These are phyloP conservation scores for Suillus fuscotomentosus DNA, from an alignment of 768 basidiomycete species.

Conservation along the genomic window DNA sequence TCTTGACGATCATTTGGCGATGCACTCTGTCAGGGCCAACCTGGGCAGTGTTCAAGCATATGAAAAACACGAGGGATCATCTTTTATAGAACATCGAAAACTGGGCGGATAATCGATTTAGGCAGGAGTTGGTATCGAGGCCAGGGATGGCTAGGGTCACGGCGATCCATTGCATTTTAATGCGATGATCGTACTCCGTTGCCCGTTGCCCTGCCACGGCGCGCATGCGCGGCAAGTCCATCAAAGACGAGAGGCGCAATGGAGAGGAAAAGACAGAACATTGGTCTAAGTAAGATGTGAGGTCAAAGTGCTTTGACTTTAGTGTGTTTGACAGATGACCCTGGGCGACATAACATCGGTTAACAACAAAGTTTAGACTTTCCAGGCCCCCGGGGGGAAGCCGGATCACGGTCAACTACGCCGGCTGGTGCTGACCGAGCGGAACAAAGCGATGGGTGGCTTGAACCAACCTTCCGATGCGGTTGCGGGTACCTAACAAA, in stretches of 20 bases:
- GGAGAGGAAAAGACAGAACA: too few species aligned
- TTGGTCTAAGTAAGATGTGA: too few species aligned
- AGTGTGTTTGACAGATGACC: not conserved
- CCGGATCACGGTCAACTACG: not conserved
- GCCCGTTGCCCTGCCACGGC: not conserved
- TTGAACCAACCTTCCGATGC: not conserved
- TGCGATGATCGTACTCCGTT: not conserved
- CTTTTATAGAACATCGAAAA: not conserved
- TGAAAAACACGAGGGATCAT: slow-evolving; percentile 3
- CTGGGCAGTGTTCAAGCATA: not conserved
- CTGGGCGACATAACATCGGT: not conserved
- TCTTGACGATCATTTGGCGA: slow-evolving; percentile 5
- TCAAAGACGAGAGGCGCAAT: not conserved
- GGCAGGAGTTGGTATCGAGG: not conserved
- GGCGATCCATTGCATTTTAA: not conserved
- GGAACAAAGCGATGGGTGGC: not conserved
- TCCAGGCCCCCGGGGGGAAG: not conserved
- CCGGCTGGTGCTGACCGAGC: not conserved
- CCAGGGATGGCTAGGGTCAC: not conserved
- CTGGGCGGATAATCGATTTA: not conserved
- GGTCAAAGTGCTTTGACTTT: too few species aligned
- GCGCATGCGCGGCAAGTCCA: not conserved
- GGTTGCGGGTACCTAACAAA: not conserved
- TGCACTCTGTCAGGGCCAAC: not conserved
- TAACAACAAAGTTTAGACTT: not conserved